Conservation (phyloP, 2,329 filamentous ascomycete genomes). For the Neoascochyta sp. region DNA sequence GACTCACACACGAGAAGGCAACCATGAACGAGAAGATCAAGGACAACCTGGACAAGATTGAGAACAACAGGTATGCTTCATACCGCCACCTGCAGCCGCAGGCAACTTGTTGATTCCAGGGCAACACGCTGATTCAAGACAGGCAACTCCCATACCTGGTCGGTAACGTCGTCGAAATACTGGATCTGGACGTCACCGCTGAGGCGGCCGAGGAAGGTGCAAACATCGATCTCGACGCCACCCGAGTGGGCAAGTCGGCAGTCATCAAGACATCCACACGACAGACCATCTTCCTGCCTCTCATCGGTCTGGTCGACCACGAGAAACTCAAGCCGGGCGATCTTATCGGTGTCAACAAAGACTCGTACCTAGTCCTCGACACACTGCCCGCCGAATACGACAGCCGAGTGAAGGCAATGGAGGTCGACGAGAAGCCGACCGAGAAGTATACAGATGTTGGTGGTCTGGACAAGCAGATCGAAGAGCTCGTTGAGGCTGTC, state of each 20-base stretch:
- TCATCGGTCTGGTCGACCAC: constrained; percentile 95
- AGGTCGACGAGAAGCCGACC: constrained; percentile 98
- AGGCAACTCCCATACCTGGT: constrained; percentile 98
- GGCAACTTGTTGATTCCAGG: background rate
- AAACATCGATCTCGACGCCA: constrained; percentile 97
- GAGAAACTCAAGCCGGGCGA: constrained; percentile 93
- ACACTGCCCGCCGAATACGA: constrained; percentile 97
- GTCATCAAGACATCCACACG: constrained; percentile 99
- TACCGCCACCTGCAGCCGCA: no score
- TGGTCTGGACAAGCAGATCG: constrained; percentile 97
- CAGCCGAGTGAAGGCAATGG: constrained; percentile 98
- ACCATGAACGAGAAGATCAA: constrained; percentile 99
- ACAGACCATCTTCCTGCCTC: constrained; percentile 95
- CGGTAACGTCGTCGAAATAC: constrained; percentile 94
- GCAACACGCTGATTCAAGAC: constrained; percentile 8
- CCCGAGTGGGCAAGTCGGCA: constrained; percentile 92
- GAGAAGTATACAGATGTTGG: constrained; percentile 99
- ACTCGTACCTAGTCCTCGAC: constrained; percentile 95
- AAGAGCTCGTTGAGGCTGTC: constrained; percentile 95
- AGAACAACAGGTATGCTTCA: constrained; percentile 80
- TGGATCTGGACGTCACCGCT: constrained; percentile 92
- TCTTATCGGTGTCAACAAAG: constrained; percentile 97
- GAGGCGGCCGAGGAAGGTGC: constrained; percentile 97
- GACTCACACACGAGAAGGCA: constrained; percentile 89
- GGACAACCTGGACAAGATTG: constrained; percentile 98